These are phyloP conservation scores for Tolypocladium ophioglossoides DNA, from an alignment of 2,329 filamentous ascomycete genomes.

Conservation along the genomic window DNA sequence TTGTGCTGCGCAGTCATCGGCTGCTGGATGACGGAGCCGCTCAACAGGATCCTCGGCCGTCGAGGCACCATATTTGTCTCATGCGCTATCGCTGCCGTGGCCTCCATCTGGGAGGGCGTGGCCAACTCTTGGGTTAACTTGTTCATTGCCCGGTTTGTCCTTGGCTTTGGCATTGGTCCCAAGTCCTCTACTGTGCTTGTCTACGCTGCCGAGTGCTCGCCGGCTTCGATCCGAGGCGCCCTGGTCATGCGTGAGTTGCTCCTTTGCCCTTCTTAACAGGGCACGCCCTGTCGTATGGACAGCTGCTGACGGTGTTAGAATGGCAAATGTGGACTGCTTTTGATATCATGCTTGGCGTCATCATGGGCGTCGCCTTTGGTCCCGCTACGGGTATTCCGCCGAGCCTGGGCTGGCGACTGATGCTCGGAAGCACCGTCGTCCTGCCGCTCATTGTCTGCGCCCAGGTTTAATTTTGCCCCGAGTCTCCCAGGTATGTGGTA, in stretches of 20 bases:
- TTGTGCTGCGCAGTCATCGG: slow-evolving; percentile 7
- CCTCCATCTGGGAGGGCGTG: slow-evolving; percentile 12
- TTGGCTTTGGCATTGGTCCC: slow-evolving; percentile 58
- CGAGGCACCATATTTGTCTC: slow-evolving; percentile 8
- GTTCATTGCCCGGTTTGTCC: slow-evolving; percentile 51
- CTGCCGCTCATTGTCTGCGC: slow-evolving; percentile 39
- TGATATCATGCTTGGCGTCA: slow-evolving; percentile 33
- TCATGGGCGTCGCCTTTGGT: slow-evolving; percentile 21
- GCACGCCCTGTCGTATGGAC: neutral
- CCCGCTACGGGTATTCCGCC: slow-evolving; percentile 20
- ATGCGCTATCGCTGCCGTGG: slow-evolving; percentile 6
- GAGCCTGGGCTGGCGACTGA: slow-evolving; percentile 42
- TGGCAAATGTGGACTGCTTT: slow-evolving; percentile 38
- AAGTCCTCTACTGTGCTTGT: slow-evolving; percentile 57
- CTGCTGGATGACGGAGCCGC: slow-evolving; percentile 22
- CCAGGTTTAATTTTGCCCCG: slow-evolving; percentile 53
- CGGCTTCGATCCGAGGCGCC: slow-evolving; percentile 56
- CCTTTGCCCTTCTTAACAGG: no score
- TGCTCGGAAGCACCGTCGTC: slow-evolving; percentile 48
- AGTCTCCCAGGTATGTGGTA: slow-evolving; percentile 35
- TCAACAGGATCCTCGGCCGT: slow-evolving; percentile 7
- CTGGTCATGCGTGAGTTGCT: slow-evolving; percentile 52
- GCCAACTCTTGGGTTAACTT: slow-evolving; percentile 28
- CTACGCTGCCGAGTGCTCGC: slow-evolving; percentile 62
- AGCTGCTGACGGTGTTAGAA: slow-evolving; percentile 13